Base-by-base conservation (phyloP, 805 yeast species). In the Dipodascopsis uninucleata region DNA sequence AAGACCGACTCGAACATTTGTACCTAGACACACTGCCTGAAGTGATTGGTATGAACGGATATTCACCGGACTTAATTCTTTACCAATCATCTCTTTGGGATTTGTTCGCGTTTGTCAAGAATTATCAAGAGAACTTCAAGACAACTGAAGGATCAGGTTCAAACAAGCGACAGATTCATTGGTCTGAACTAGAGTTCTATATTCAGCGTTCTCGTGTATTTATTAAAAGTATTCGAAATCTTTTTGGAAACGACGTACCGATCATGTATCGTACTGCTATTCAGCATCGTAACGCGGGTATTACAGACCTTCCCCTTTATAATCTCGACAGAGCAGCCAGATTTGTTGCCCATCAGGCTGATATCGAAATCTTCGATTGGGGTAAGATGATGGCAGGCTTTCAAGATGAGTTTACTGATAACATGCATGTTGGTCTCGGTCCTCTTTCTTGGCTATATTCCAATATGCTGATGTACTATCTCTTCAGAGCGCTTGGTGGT, bases 401-500 rank as follows among this genome's bases (percentile, higher is more conserved):
- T 21, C 31, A 38, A 8, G 31, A 28, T 16, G 28, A 39, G 12
- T 47, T 33, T 31, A 22, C 18, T 6, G 52, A 47, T 23, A 35
- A 47, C 28, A 47, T 45, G 49, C 52, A 47, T 31, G 41, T 45
- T 7, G 36, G 28, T n/a, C 4, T 31, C 4, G 31, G 41, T 14
- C 26, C 52, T 8, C 45, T 36, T 12, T 25, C 36, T 6, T 38
- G 31, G 23, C 5, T 39, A 21, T 47, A 40, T 16, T 41, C 35
- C 2, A 34, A 49, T 28, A 49, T 49, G 53, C 24, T 49, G 41
- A 14, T 47, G 39, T 29, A 49, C 22, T 49, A 49, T 31, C 28
- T 48, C 12, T 48, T 48, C 35, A 25, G 53, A 12, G 52, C 50
- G 4, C 22, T 45, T 12, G 53, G 53, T 22, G 53, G 53, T 9